phyloP scores from a whole-genome alignment of 768 basidiomycete genomes.

The Lepiota brunneoincarnata region DNA sequence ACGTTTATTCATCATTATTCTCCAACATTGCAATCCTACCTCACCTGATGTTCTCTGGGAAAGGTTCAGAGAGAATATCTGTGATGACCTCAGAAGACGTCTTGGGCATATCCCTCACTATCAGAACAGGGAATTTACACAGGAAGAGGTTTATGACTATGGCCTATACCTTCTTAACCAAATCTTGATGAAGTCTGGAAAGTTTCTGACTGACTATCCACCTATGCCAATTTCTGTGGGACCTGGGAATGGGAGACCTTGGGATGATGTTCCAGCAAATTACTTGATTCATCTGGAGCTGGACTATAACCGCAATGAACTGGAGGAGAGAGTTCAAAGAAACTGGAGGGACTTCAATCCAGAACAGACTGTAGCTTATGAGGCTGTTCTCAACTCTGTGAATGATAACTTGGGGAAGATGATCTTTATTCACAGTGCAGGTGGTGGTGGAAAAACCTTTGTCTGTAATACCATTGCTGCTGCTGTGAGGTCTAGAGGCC shows the following conservation, averaged over 20 bases:
- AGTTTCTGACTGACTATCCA: conserved; percentile 21
- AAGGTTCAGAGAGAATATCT: conserved; percentile 28
- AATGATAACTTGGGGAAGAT: conserved; percentile 13
- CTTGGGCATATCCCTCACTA: conserved; percentile 14
- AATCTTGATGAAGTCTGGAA: conserved; percentile 22
- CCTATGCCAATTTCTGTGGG: conserved; percentile 28
- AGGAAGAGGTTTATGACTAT: no score
- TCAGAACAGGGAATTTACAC: conserved; percentile 9
- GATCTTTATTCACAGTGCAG: conserved; percentile 41
- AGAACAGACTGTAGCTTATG: conserved; percentile 25
- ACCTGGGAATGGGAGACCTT: conserved; percentile 13
- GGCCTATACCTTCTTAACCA: no score
- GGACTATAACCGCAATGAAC: conserved; percentile 20
- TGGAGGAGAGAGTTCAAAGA: not conserved
- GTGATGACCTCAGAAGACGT: no score
- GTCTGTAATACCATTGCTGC: conserved; percentile 33
- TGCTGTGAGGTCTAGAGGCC: conserved; percentile 19
- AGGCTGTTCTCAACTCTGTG: conserved; percentile 26
- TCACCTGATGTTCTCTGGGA: conserved; percentile 37
- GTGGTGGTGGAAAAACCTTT: conserved; percentile 46
- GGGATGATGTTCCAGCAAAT: conserved; percentile 23
- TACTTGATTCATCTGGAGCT: conserved; percentile 30
- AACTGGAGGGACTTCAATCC: conserved; percentile 17
- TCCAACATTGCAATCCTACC: conserved; percentile 25
- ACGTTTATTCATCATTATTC: conserved; percentile 37